Evolutionary conservation across 2,329 filamentous ascomycete genomes (phyloP).

Genomic region (Xylaria hypoxylon): DNA sequence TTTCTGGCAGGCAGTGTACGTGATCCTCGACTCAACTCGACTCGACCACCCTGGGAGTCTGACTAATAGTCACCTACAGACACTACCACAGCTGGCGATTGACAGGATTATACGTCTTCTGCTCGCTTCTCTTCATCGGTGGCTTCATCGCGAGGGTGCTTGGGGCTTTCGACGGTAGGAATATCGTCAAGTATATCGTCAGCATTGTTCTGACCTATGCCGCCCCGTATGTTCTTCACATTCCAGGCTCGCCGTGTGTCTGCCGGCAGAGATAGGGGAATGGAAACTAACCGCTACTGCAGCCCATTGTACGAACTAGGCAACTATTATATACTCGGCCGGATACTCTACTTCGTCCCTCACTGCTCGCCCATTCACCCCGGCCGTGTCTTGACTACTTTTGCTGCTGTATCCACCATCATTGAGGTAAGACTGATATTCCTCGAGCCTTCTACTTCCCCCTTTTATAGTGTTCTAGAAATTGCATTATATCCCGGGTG

Average conservation of each 20-base stretch:
- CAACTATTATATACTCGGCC: slow-evolving; percentile 69
- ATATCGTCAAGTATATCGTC: slow-evolving; percentile 57
- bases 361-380: slow-evolving; percentile 64
- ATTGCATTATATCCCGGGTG: not conserved
- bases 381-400: slow-evolving; percentile 56
- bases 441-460: not conserved
- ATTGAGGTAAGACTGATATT: slow-evolving; percentile 54
- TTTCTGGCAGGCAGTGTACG: slow-evolving; percentile 61
- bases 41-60: not conserved
- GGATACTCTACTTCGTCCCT: slow-evolving; percentile 68
- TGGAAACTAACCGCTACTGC: slow-evolving; percentile 23
- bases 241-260: not conserved
- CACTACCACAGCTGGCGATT: slow-evolving; percentile 68
- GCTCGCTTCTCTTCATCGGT: slow-evolving; percentile 63
- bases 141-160: slow-evolving; percentile 64
- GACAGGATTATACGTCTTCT: slow-evolving; percentile 66
- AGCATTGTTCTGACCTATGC: slow-evolving; percentile 55
- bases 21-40: slow-evolving; percentile 23
- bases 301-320: slow-evolving; percentile 67
- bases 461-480: not conserved
- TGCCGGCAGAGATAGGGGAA: not conserved
- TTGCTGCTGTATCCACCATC: slow-evolving; percentile 57
- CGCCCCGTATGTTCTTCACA: slow-evolving; percentile 48
- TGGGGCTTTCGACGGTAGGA: slow-evolving; percentile 61
- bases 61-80: slow-evolving; percentile 49